Evolutionary conservation across 805 yeast species (phyloP).

Genomic region (Saturnispora gosingensis): DNA sequence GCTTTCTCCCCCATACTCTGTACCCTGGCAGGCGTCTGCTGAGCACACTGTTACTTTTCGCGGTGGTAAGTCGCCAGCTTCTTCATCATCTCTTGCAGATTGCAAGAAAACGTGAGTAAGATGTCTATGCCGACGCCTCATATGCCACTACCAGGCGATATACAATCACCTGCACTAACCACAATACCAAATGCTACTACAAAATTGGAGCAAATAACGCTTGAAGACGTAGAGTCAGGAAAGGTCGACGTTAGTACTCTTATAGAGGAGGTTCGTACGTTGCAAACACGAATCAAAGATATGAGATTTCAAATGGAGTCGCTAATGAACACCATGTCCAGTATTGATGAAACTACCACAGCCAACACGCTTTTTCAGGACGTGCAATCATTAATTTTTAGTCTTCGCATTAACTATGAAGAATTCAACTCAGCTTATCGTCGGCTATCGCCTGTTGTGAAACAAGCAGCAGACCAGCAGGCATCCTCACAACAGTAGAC

Average conservation of each 20-base stretch:
- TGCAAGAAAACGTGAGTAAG: not conserved
- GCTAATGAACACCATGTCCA: constrained; percentile 28
- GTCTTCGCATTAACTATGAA: constrained; percentile 35
- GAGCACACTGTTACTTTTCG: not conserved
- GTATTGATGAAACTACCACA: constrained; percentile 36
- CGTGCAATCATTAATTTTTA: constrained; percentile 26
- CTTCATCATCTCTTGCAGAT: not conserved
- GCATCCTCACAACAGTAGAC: not conserved
- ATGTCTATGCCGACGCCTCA: constrained; percentile 1
- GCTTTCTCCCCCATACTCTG: not conserved
- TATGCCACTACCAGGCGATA: not conserved
- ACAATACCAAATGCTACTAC: not conserved
- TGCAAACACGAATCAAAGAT: constrained; percentile 23
- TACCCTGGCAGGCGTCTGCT: not conserved
- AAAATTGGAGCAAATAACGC: constrained; percentile 19
- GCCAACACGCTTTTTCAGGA: constrained; percentile 35
- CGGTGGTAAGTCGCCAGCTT: not conserved
- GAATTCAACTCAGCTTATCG: not conserved
- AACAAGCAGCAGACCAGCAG: not conserved
- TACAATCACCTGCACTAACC: not conserved
- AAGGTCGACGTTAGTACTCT: constrained; percentile 28
- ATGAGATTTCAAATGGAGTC: constrained; percentile 34
- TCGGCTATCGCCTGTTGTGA: not conserved
- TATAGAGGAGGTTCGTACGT: constrained; percentile 28
- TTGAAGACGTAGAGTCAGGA: constrained; percentile 35